Evolutionary conservation across 139 green algal genomes (phyloP).

Genomic region (Choricystis sp.): DNA sequence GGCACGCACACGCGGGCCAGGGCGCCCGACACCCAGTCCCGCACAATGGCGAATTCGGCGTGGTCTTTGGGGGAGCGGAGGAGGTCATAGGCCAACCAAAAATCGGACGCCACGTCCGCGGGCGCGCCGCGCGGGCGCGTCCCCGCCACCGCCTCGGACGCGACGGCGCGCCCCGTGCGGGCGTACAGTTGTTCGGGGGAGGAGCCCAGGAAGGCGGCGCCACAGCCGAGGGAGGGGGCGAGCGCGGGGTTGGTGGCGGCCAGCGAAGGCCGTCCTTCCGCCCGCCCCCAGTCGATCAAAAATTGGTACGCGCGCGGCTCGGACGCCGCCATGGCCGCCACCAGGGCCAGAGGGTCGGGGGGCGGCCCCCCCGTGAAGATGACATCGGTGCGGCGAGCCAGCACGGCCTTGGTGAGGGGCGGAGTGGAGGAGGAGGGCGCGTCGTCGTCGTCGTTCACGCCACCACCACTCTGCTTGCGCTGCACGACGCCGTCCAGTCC

Average conservation of each 20-base stretch:
- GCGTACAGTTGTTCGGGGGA: slow-evolving; percentile 87
- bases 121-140: slow-evolving; percentile 50
- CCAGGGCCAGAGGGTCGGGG: slow-evolving; percentile 33
- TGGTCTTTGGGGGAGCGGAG: slow-evolving; percentile 81
- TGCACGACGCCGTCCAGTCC: slow-evolving; percentile 5
- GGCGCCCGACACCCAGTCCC: slow-evolving; percentile 52
- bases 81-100: slow-evolving; percentile 72
- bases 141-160: slow-evolving; percentile 82
- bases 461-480: background rate
- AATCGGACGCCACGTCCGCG: slow-evolving; percentile 62
- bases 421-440: background rate
- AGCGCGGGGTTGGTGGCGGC: too few species aligned
- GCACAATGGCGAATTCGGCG: slow-evolving; percentile 76
- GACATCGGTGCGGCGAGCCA: slow-evolving; percentile 47
- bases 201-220: slow-evolving; percentile 65
- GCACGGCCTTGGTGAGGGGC: slow-evolving; percentile 61
- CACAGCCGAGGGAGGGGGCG: slow-evolving; percentile 32
- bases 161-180: slow-evolving; percentile 40
- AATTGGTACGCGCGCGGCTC: background rate
- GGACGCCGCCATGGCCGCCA: slow-evolving; percentile 47
- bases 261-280: slow-evolving; percentile 80
- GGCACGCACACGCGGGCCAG: slow-evolving; percentile 22
- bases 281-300: slow-evolving; percentile 24
- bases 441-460: background rate
- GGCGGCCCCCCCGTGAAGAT: slow-evolving; percentile 16